phyloP scores from a whole-genome alignment of 495 filamentous ascomycete genomes.

The Penicillium mononematosum region DNA sequence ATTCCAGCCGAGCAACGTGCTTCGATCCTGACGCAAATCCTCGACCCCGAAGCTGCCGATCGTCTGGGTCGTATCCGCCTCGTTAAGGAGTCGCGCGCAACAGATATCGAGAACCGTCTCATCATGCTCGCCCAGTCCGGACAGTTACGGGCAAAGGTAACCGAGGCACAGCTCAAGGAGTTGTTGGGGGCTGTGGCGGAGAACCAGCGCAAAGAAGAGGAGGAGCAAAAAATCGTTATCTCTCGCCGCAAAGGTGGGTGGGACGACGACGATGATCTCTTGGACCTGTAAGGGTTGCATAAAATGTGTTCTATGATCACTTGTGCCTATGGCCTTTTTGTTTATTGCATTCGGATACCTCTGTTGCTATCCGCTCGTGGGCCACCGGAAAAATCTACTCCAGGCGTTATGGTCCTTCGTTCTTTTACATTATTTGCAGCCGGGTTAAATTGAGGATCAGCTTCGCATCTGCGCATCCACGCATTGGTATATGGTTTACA shows the following conservation, averaged over 20 bases:
- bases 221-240: slow-evolving; percentile 81
- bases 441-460: slow-evolving; percentile 1
- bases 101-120: slow-evolving; percentile 86
- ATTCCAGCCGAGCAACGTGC: slow-evolving; percentile 52
- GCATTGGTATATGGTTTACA: slow-evolving; percentile 11
- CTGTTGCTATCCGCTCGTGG: slow-evolving; percentile 2
- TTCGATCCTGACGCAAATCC: slow-evolving; percentile 84
- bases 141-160: slow-evolving; percentile 83
- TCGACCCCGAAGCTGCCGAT: slow-evolving; percentile 89
- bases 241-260: slow-evolving; percentile 78
- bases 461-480: slow-evolving; percentile 4
- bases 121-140: slow-evolving; percentile 87
- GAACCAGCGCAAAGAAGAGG: slow-evolving; percentile 55
- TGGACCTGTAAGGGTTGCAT: slow-evolving; percentile 52
- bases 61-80: slow-evolving; percentile 91
- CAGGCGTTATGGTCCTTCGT: slow-evolving; percentile 19
- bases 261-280: slow-evolving; percentile 83
- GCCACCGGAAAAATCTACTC: slow-evolving; percentile 10
- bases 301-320: not conserved
- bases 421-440: slow-evolving; percentile 10
- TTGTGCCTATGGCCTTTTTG: slow-evolving; percentile 6
- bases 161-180: slow-evolving; percentile 90
- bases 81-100: slow-evolving; percentile 88
- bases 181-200: slow-evolving; percentile 80
- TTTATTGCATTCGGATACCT: slow-evolving; percentile 14